These are phyloP conservation scores for Candida buenavistaensis DNA, from an alignment of 1,139 yeast genomes.

Conservation along the genomic window DNA sequence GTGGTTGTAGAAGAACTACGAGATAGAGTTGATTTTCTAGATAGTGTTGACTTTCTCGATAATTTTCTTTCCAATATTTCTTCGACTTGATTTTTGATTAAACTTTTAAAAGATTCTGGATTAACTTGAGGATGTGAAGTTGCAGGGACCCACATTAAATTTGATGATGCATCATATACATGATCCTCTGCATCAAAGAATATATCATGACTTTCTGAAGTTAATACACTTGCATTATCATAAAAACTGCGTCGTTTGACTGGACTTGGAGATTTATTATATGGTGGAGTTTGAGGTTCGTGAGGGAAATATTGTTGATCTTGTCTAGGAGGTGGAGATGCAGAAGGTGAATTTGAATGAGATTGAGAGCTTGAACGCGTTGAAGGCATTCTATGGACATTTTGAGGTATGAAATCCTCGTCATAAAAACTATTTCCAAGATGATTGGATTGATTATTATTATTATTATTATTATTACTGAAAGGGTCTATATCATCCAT, in stretches of 20 bases:
- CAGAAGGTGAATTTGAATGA: constrained; percentile 9
- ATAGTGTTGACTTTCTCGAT: constrained; percentile 24
- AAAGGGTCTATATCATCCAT: constrained; percentile 35
- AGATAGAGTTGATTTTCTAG: constrained; percentile 33
- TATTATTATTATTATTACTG: constrained; percentile 1
- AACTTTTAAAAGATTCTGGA: constrained; percentile 84
- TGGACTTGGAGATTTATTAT: constrained; percentile 11
- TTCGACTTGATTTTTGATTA: constrained; percentile 77
- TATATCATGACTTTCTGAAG: constrained; percentile 20
- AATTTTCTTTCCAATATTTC: constrained; percentile 55
- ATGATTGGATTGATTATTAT: neutral
- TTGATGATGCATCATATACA: constrained; percentile 22
- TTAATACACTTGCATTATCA: constrained; percentile 11
- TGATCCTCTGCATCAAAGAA: constrained; percentile 30
- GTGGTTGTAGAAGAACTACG: constrained; percentile 12
- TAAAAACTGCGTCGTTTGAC: constrained; percentile 6
- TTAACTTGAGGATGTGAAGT: constrained; percentile 89
- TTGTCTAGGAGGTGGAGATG: constrained; percentile 6
- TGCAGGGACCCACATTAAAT: constrained; percentile 90
- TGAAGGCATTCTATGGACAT: constrained; percentile 4
- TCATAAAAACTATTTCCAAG: constrained; percentile 7
- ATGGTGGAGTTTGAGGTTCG: constrained; percentile 6
- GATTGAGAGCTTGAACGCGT: constrained; percentile 5
- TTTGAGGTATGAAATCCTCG: constrained; percentile 12
- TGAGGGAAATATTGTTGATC: constrained; percentile 5